These are phyloP conservation scores for Tritrichomonas musculus DNA, from an alignment of 208 protist species.

Conservation along the genomic window DNA sequence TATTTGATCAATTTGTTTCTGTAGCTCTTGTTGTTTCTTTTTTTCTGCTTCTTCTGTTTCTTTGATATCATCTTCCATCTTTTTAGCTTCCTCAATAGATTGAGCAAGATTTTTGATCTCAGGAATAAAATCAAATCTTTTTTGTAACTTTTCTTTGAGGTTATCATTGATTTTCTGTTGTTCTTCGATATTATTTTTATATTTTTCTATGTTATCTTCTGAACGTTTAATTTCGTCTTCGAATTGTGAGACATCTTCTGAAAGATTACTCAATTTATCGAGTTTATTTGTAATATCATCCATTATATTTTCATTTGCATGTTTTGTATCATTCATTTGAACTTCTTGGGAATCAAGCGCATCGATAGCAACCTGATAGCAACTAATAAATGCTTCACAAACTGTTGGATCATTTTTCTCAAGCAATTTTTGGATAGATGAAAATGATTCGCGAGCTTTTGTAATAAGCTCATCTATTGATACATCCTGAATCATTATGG, in stretches of 20 bases:
- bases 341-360: not conserved
- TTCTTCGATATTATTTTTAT: not conserved
- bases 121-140: too few relatives aligned
- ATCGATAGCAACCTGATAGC: not conserved
- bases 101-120: not conserved
- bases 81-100: not conserved
- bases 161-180: not conserved
- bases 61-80: not conserved
- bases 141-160: too few relatives aligned
- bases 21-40: not conserved
- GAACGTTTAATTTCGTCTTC: not conserved
- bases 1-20: not conserved
- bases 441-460: not conserved
- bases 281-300: not conserved
- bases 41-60: not conserved
- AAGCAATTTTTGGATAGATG: not conserved
- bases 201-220: not conserved
- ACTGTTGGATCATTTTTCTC: not conserved
- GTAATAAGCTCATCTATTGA: not conserved
- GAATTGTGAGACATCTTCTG: not conserved
- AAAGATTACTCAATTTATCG: not conserved
- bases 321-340: not conserved
- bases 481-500: too few relatives aligned
- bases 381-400: not conserved
- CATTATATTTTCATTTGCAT: not conserved